Percentiles rank a stretch among this genome's conserved stretches.
These are phyloP conservation scores for Solanum paucissectum DNA, from an alignment of 257 asterid genomes.

Conservation along the genomic window DNA sequence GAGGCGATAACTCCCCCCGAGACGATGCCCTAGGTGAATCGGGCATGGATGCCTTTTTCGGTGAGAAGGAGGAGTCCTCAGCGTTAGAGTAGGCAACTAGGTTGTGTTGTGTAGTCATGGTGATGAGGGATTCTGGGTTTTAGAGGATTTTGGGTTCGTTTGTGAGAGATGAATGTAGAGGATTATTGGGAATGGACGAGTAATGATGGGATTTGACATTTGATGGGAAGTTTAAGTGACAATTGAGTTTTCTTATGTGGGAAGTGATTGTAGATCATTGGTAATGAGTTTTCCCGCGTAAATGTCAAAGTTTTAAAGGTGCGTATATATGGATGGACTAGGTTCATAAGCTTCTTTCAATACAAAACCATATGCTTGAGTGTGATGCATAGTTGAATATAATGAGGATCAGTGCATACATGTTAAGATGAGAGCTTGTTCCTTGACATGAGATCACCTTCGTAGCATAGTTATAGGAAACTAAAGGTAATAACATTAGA, in stretches of 20 bases:
- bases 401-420: neutral
- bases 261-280: neutral
- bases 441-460: neutral
- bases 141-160: too few species aligned
- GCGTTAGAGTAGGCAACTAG: neutral
- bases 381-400: neutral
- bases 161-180: neutral
- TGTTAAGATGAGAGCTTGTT: neutral
- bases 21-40: neutral
- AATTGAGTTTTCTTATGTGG: neutral
- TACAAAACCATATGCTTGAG: neutral
- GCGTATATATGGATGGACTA: neutral
- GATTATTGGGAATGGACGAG: neutral
- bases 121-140: too few species aligned
- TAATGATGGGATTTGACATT: neutral
- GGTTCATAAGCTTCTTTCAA: neutral
- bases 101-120: neutral
- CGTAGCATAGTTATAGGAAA: neutral
- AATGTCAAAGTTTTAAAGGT: neutral
- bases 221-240: neutral
- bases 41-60: neutral
- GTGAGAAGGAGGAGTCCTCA: neutral
- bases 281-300: neutral
- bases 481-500: neutral
- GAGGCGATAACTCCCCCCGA: rapidly evolving